Evolutionary conservation across 352 stramenopile genomes (phyloP).

Genomic region (Pseudoperonospora humuli): DNA sequence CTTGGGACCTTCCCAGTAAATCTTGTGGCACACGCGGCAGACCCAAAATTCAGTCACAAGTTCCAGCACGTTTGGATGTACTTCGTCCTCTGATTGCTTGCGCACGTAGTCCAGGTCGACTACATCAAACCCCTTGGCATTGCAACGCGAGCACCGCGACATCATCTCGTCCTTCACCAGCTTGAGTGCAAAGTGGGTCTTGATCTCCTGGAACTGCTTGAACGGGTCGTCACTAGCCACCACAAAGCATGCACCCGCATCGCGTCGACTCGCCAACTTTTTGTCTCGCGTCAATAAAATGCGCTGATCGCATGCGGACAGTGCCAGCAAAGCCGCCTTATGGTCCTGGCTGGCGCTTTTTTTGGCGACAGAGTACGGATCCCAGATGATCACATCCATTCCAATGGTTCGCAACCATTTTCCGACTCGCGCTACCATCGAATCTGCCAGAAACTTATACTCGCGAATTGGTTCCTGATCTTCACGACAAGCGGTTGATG

Average conservation of each 20-base stretch:
- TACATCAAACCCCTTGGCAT: slow-evolving; percentile 52
- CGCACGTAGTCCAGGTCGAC: slow-evolving; percentile 46
- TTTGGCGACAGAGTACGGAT: too few relatives aligned
- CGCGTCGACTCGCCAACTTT: slow-evolving; percentile 53
- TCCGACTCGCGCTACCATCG: too few relatives aligned
- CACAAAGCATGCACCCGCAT: slow-evolving; percentile 68
- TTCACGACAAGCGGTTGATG: too few relatives aligned
- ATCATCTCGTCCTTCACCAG: slow-evolving; percentile 64
- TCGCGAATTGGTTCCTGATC: too few relatives aligned
- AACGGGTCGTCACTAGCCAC: slow-evolving; percentile 63
- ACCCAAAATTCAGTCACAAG: slow-evolving; percentile 63
- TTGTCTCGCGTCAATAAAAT: slow-evolving; percentile 73
- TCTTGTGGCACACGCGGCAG: slow-evolving; percentile 51
- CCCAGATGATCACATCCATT: too few relatives aligned
- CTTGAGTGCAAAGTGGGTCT: slow-evolving; percentile 54
- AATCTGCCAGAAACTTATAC: too few relatives aligned
- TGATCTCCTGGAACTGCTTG: slow-evolving; percentile 71
- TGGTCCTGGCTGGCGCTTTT: too few relatives aligned
- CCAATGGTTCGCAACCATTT: too few relatives aligned
- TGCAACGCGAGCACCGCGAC: slow-evolving; percentile 64
- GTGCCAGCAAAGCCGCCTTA: slow-evolving; percentile 39
- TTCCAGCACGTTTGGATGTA: slow-evolving; percentile 47
- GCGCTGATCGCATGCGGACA: slow-evolving; percentile 52
- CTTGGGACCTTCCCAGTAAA: slow-evolving; percentile 79
- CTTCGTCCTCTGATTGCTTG: slow-evolving; percentile 40